Base-by-base conservation (phyloP, 257 asterid genomes). In the Plantago major region DNA sequence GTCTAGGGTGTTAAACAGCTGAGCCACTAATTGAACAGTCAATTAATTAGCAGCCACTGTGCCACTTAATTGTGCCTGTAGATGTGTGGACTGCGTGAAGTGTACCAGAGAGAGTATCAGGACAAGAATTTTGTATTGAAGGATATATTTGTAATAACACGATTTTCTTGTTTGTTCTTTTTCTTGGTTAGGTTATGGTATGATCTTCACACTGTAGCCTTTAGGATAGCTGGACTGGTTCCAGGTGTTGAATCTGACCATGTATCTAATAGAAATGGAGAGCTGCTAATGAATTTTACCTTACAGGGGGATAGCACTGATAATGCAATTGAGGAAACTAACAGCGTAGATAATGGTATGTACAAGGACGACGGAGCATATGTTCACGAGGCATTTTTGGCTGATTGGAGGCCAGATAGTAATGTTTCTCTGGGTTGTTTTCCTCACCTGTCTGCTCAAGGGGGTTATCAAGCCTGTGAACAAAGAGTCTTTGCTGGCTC, bases 321-420 rank as follows among this genome's bases (percentile, higher is more conserved):
- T 66, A 79, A 81, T 19, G 83, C 74, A 38, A 52, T 68, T 16
- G 88, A 76, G 68, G 91, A 76, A 68, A 73, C 79, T 44, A 73
- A 71, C 62, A 78, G 79, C 60, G 78, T 69, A 26, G 75, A 72
- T 63, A 72, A 74, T 65, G 78, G 54, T 67, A 63, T 76, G 42
- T 84, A 81, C 70, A 87, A 78, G 76, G 94, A 89, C 65, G 94
- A 82, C 58, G 95, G 80, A 80, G 94, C 92, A 42, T 93, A 87
- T 78, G 95, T 93, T 59, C 97, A 93, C 13, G 97, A 89, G 74
- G 99, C 99, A 18, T 93, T 93, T 81, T 80, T 93, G 81, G 88
- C 96, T 22, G 99, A 89, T 73, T 86, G 96, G 95, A 80, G 87
- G 78, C 94, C 97, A 8, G 80, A 68, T 60, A 61, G 67, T 61